Evolutionary conservation across 148 eudicot genomes (phyloP), one percentile per base, ranked within the genome.

Genomic region (Arbutus unedo): DNA sequence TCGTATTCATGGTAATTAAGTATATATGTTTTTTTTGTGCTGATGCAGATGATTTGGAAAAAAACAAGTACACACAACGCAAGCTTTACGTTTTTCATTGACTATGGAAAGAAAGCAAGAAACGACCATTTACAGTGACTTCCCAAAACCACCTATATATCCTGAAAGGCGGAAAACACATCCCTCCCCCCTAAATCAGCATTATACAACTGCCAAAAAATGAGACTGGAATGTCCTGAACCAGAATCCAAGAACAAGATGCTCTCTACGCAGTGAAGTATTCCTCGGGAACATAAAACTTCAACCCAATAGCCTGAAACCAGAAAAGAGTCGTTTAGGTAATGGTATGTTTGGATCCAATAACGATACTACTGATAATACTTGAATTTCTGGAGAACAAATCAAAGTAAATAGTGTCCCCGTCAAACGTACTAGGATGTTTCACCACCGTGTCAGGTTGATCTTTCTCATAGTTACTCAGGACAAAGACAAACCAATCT

Each of bases 281-380:
- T 16, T 92, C 94, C 85, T 94, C 98, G 0, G 98, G 97, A 78
- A 92, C 86, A 76, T 82, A 87, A 81, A 94, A 94, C 82, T 92
- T 94, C 54, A 94, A 86, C 53, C 98, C 98, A 80, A 93, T 68
- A 2, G 90, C 91, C 98, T 94, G 93, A 89, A 85, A 50, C 56
- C 68, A 74, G 74, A 13, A 74, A 74, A 15, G 41, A 25, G 5
- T 8, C n/a, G 38, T 48, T 74, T 48, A 60, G 60, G 59, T 6
- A n/a, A 18, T 15, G 9, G 8, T 2, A 4, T 4, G n/a, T 6
- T n/a, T 49, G 19, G 19, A 64, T 19, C 77, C 50, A 6, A 31
- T 10, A 71, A 62, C 21, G 25, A 48, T 48, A 56, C 49, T 11
- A 57, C 3, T 48, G 70, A 23, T 38, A 10, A 68, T 41, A 25